phyloP scores from a whole-genome alignment of 1,139 yeast species.

The Yamadazyma dushanensis region DNA sequence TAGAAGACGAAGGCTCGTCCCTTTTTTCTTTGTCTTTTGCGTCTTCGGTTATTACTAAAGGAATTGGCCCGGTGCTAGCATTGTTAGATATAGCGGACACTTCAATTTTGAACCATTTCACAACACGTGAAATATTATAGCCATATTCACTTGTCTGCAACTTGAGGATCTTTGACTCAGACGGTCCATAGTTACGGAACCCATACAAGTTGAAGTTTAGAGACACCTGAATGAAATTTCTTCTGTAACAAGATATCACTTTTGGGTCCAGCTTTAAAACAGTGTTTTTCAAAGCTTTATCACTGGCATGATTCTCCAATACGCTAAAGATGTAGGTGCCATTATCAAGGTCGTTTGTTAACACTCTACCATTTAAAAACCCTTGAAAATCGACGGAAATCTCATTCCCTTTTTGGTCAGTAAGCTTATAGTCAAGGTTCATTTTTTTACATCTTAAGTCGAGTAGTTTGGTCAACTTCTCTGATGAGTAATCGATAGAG shows the following conservation, averaged over 20 bases:
- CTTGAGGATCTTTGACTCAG: slow-evolving; percentile 28
- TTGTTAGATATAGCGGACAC: slow-evolving; percentile 38
- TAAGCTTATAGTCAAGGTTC: slow-evolving; percentile 25
- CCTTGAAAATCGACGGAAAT: slow-evolving; percentile 33
- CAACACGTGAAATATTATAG: slow-evolving; percentile 35
- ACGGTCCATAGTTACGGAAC: slow-evolving; percentile 18
- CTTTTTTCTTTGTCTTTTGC: slow-evolving; percentile 23
- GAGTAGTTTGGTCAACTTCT: slow-evolving; percentile 28
- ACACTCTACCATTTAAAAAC: slow-evolving; percentile 43
- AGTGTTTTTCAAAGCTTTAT: slow-evolving; percentile 8
- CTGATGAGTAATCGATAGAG: slow-evolving; percentile 26
- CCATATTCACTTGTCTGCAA: slow-evolving; percentile 38
- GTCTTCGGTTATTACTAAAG: slow-evolving; percentile 32
- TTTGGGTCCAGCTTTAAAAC: slow-evolving; percentile 27
- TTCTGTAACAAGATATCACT: slow-evolving; percentile 47
- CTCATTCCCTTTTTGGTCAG: slow-evolving; percentile 31
- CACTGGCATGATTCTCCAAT: slow-evolving; percentile 5
- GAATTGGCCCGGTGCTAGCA: slow-evolving; percentile 29
- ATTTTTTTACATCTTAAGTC: slow-evolving; percentile 28
- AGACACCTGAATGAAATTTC: slow-evolving; percentile 44
- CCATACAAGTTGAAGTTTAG: slow-evolving; percentile 38
- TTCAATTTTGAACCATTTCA: slow-evolving; percentile 43
- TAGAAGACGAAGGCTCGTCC: slow-evolving; percentile 14
- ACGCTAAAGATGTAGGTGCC: slow-evolving; percentile 28
- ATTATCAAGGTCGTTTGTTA: slow-evolving; percentile 46